Base-by-base conservation (phyloP, 495 filamentous ascomycete species). In the Aspergillus affinis region DNA sequence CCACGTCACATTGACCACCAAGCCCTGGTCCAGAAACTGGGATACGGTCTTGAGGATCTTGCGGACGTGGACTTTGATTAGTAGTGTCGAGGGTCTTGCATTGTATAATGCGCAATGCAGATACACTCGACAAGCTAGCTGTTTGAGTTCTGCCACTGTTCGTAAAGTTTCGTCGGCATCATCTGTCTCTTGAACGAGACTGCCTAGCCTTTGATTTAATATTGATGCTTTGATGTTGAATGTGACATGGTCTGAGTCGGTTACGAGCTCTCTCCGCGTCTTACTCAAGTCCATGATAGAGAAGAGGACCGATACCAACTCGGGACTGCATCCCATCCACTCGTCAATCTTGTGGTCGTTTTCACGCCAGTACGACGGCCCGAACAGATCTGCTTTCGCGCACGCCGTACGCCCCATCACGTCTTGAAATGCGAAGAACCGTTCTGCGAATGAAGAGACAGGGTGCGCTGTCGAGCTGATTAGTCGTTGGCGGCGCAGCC, bases 351-450 rank as follows among this genome's bases (percentile, higher is more conserved):
- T 65, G 23, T 62, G 69, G 30, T 74, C 70, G 29, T 71, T 67
- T 9, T 74, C 69, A n/a, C 64, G 64, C 77, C 77, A 80, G 48
- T 80, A 77, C 50, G 78, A 75, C 29, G 60, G 71, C 3, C 73
- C 75, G 55, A 80, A 78, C 15, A 74, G 50, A 0, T 70, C 67
- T 47, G 71, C 72, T 41, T 78, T 70, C 1, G 69, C 77, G 62
- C 77, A 80, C 9, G 77, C 77, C 17, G 77, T 80, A 18, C 77
- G 73, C 20, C 77, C 76, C 72, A 80, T 80, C 52, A 80, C 72
- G 67, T 80, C 77, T 54, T 80, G 77, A 45, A 80, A 80, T 8
- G 77, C 77, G 55, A 80, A 80, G 57, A 80, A 80, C 15, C 70
- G 68, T 57, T 80, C 77, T 0, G 73, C 71, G 54, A 80, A 78